Evolutionary conservation across 139 green algal species (phyloP), one percentile per base, ranked within the genome.

Genomic region (Coelastrella sp.): DNA sequence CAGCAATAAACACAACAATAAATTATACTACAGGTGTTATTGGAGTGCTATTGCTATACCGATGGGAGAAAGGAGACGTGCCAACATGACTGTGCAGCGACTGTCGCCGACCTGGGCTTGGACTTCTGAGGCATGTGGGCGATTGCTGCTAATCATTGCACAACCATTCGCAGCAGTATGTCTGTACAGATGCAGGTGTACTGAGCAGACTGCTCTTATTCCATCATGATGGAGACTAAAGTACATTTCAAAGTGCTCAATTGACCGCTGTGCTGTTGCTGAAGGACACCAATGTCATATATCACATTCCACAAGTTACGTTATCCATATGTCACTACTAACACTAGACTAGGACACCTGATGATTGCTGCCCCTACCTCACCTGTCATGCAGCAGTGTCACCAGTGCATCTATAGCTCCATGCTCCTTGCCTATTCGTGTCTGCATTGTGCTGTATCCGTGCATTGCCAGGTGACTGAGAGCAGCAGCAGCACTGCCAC

Each of bases 361-460:
- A 11, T 25, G 41, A 45, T 5, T 19, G 62, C 32, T 27, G 27
- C 63, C 8, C 8, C 45, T 23, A 13, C 11, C 45, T 57, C 11
- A 57, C 45, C 45, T 57, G 45, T 64, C 53, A 2, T 64, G 53
- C 53, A 64, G 53, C 2, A 76, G 37, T 21, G 30, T 21, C 67
- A 76, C 67, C 2, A 78, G 40, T 25, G 69, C 69, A 8, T 30
- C 13, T 4, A 38, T 60, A 48, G 69, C 40, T 53, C 40, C 69
- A n/a, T 40, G 38, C 25, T 35, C 69, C 69, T 60, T 40, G 4
- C 69, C 21, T 7, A 78, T 53, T 21, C 7, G 51, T 6, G 17
- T 76, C 67, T 76, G 67, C 67, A 76, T 76, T 43, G 37, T 30
- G 19, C 11, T 32, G 19, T 43, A 74, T 34, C 66, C 6, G 66